Base-by-base conservation (phyloP, 345 rosid genomes). In the Rhodomyrtus tomentosa region DNA sequence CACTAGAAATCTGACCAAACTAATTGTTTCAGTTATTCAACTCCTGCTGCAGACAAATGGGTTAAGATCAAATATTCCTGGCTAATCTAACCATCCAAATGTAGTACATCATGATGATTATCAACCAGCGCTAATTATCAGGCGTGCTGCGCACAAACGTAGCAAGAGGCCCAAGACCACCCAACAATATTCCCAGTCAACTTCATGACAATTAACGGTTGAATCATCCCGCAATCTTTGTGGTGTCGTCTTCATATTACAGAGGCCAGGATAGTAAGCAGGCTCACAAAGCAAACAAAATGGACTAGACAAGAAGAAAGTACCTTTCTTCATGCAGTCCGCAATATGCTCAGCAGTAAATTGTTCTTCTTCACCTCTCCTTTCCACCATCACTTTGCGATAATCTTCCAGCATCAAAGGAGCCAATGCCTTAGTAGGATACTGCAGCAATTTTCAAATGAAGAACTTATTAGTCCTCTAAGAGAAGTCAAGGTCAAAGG, bases 321-420 rank as follows among this genome's bases (percentile, higher is more conserved):
- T 55, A 96, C 98, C 98, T 91, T 93, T 97, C 79, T 90, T 92
- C 99, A 97, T 92, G 90, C 99, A 95, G 86, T 90, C 89, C 8
- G 89, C 40, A 50, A 97, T 97, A 90, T 97, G 90, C 72, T 91
- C 93, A 24, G 94, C 83, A 81, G 99, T 93, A 86, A 95, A 95
- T 79, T 91, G 91, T 88, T 95, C 98, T 68, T 95, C 98, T 88
- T 95, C 98, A 18, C 99, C 99, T 88, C 98, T 95, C 85, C 98
- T 89, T 76, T 95, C 99, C 73, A 94, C 97, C 95, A 95, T 91
- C 72, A 95, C 92, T 87, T 93, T 94, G 68, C 99, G 88, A 86
- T 92, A 95, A 83, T 97, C 99, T 92, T 97, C 96, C 90, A 95
- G 89, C 99, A 97, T 95, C 79, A 97, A 84, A 6, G 99, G 98